A percentile compares a stretch with the other conserved stretches of the same genome.
phyloP scores from a whole-genome alignment of 1,284 basidiomycete species.

The Sporisorium graminicola region DNA sequence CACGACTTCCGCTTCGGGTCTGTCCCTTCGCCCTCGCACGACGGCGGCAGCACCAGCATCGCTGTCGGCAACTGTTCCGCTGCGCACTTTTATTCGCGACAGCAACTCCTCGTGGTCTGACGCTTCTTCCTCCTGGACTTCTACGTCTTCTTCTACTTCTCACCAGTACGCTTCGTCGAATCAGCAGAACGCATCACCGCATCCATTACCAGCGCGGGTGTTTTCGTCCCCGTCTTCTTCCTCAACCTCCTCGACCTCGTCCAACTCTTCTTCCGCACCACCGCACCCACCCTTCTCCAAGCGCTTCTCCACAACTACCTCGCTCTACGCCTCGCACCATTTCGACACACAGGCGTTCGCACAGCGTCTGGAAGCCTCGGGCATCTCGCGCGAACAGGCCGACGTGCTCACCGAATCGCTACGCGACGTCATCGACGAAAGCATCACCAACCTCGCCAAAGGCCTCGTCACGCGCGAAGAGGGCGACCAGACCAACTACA shows the following conservation, averaged over 20 bases:
- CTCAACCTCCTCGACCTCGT: conserved; percentile 16
- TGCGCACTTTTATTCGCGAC: conserved; percentile 37
- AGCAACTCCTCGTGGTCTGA: conserved; percentile 29
- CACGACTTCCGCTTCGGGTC: conserved; percentile 5
- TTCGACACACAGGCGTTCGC: conserved; percentile 68
- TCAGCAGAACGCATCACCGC: conserved; percentile 13
- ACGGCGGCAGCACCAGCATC: background rate
- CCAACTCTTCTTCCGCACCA: conserved; percentile 11
- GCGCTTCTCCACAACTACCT: conserved; percentile 45
- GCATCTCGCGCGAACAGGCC: conserved; percentile 65
- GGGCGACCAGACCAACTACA: conserved; percentile 65
- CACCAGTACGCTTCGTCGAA: conserved; percentile 1
- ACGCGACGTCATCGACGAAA: conserved; percentile 66
- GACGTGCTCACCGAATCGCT: conserved; percentile 65
- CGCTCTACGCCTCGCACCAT: conserved; percentile 45
- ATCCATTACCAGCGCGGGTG: conserved; percentile 33
- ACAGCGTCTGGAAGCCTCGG: conserved; percentile 64
- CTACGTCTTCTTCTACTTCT: conserved; percentile 4
- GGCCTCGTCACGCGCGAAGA: conserved; percentile 67
- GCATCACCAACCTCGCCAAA: conserved; percentile 61
- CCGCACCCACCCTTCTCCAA: conserved; percentile 25
- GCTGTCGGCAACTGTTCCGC: background rate
- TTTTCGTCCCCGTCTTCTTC: conserved; percentile 19
- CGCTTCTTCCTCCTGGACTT: conserved; percentile 34
- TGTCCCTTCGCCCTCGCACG: conserved; percentile 16